phyloP scores from a whole-genome alignment of 2,329 filamentous ascomycete species.

The Didymella exigua region DNA sequence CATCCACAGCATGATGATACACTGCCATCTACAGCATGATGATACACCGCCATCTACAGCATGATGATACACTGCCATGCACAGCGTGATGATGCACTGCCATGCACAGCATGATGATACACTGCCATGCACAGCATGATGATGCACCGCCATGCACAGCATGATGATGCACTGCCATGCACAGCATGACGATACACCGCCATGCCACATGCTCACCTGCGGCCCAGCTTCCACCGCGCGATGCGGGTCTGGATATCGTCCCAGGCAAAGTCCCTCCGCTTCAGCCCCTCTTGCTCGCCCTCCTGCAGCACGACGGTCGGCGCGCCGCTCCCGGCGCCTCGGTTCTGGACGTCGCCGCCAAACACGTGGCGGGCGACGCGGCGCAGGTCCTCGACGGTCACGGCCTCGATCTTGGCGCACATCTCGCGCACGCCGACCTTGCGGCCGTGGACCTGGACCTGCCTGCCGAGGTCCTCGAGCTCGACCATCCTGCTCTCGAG shows the following conservation, averaged over 20 bases:
- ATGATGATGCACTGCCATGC: background rate
- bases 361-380: slow-evolving; percentile 81
- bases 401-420: slow-evolving; percentile 81
- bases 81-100: background rate
- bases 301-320: slow-evolving; percentile 96
- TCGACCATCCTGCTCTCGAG: slow-evolving; percentile 97
- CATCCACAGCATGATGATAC: background rate
- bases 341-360: slow-evolving; percentile 75
- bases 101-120: background rate
- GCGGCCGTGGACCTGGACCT: slow-evolving; percentile 94
- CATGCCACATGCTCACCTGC: slow-evolving; percentile 37
- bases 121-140: background rate
- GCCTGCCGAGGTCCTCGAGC: slow-evolving; percentile 90
- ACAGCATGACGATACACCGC: background rate
- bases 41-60: background rate
- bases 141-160: background rate
- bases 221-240: slow-evolving; percentile 80
- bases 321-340: slow-evolving; percentile 78
- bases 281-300: slow-evolving; percentile 74
- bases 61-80: background rate
- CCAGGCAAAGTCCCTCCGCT: slow-evolving; percentile 75
- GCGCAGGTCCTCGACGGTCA: slow-evolving; percentile 80
- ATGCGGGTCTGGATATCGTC: slow-evolving; percentile 89
- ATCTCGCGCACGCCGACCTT: slow-evolving; percentile 94
- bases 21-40: background rate